Conservation (phyloP, 192 early-diverging fungal species). For the Gryganskiella cystojenkinii region DNA sequence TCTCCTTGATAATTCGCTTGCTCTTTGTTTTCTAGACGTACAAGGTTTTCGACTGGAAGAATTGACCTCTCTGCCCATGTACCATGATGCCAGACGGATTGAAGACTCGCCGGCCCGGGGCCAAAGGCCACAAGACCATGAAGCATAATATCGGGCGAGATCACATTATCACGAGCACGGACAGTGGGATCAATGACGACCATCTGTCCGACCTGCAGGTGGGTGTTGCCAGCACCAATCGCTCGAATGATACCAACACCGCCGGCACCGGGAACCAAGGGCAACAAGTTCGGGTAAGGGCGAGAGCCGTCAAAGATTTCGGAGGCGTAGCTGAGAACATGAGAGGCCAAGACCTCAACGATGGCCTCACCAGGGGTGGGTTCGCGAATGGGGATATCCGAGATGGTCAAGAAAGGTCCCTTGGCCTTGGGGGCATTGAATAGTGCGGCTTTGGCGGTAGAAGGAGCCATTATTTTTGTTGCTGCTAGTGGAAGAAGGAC, state of each 20-base stretch:
- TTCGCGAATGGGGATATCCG: constrained; percentile 21
- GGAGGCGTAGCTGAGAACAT: constrained; percentile 26
- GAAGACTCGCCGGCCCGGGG: constrained; percentile 2
- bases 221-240: constrained; percentile 20
- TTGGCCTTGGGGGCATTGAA: constrained; percentile 18
- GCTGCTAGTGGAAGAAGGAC: no score
- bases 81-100: constrained; percentile 35
- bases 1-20: no score
- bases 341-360: constrained; percentile 44
- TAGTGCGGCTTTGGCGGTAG: constrained; percentile 21
- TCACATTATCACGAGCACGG: constrained; percentile 44
- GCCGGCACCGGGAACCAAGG: constrained; percentile 43
- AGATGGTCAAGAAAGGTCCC: constrained; percentile 6
- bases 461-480: background rate
- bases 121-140: constrained; percentile 39
- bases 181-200: constrained; percentile 48
- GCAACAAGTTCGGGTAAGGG: constrained; percentile 28
- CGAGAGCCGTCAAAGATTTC: constrained; percentile 27
- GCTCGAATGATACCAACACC: constrained; percentile 36
- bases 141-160: constrained; percentile 25
- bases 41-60: constrained; percentile 39
- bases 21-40: no score
- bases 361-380: constrained; percentile 33
- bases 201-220: constrained; percentile 35
- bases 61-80: constrained; percentile 38